Percentiles rank a stretch among this genome's conserved stretches.
These are phyloP conservation scores for Metschnikowia rubicola DNA, from an alignment of 805 yeast genomes.

Conservation along the genomic window DNA sequence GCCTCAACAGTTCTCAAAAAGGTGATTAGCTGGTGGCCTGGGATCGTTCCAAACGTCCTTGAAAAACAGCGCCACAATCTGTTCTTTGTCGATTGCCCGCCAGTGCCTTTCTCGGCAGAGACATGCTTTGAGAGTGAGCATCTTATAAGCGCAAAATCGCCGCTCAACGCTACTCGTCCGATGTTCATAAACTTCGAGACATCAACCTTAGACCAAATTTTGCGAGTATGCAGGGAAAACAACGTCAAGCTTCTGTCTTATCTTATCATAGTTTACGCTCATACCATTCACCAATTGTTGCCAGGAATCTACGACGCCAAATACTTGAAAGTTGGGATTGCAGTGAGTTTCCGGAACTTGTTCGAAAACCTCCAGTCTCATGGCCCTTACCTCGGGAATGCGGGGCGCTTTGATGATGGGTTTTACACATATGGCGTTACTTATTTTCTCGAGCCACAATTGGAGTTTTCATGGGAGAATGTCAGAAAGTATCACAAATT, in stretches of 20 bases:
- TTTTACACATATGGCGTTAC: conserved; percentile 6
- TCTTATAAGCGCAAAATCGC: conserved; percentile 4
- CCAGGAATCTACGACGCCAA: conserved; percentile 5
- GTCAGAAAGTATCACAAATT: conserved; percentile 8
- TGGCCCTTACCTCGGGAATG: conserved; percentile 5
- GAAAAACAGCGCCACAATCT: conserved; percentile 9
- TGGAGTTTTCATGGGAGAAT: conserved; percentile 6
- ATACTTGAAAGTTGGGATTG: conserved; percentile 8
- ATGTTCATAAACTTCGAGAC: conserved; percentile 4
- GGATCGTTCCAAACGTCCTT: conserved; percentile 5
- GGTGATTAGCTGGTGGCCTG: conserved; percentile 5
- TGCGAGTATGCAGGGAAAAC: conserved; percentile 3
- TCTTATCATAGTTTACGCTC: conserved; percentile 7
- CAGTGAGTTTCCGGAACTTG: conserved; percentile 9
- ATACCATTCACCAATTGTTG: conserved; percentile 6
- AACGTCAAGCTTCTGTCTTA: conserved; percentile 7
- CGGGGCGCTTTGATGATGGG: conserved; percentile 9
- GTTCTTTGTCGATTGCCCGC: conserved; percentile 7
- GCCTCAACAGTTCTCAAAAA: conserved; percentile 1
- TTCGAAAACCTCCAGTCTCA: conserved; percentile 4
- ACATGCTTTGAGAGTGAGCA: conserved; percentile 8
- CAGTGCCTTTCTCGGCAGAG: conserved; percentile 4
- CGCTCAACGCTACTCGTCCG: conserved; percentile 3
- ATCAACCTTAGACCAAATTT: neutral
- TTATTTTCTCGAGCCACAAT: conserved; percentile 5